A percentile compares a stretch with the other conserved stretches of the same genome.
Evolutionary conservation across 768 basidiomycete species (phyloP).

Genomic region (Lactarius indigo): DNA sequence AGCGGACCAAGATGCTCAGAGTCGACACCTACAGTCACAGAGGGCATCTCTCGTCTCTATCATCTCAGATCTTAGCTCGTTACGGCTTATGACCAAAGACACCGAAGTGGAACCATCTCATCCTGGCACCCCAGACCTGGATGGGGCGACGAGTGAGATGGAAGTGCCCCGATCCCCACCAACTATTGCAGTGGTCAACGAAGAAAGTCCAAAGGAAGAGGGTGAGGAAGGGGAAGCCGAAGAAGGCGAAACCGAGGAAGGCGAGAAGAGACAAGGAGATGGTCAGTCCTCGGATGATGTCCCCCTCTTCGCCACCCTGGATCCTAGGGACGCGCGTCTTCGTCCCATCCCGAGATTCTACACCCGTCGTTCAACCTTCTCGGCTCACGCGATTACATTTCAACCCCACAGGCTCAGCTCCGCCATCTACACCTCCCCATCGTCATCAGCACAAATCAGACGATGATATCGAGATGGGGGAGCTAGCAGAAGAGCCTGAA

Average conservation of each 20-base stretch:
- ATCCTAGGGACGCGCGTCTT: constrained; percentile 35
- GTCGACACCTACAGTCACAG: constrained; percentile 61
- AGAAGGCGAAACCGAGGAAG: constrained; percentile 43
- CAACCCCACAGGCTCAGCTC: constrained; percentile 18
- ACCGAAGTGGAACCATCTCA: constrained; percentile 37
- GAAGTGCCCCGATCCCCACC: constrained; percentile 45
- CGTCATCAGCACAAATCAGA: constrained; percentile 27
- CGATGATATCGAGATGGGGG: constrained; percentile 90
- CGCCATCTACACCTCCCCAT: constrained; percentile 23
- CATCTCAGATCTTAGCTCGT: constrained; percentile 54
- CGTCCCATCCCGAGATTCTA: constrained; percentile 32
- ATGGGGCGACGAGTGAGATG: constrained; percentile 24
- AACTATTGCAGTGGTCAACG: constrained; percentile 43
- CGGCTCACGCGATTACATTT: constrained; percentile 4
- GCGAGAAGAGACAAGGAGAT: constrained; percentile 37
- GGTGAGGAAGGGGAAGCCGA: constrained; percentile 39
- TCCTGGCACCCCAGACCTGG: constrained; percentile 17
- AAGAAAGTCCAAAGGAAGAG: constrained; percentile 27
- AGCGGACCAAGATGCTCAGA: constrained; percentile 71
- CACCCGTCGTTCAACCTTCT: constrained; percentile 11
- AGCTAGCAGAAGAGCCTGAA: constrained; percentile 70
- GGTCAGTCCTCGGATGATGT: constrained; percentile 32
- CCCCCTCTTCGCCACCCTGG: constrained; percentile 32
- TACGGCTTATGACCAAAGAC: constrained; percentile 70
- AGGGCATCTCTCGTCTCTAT: constrained; percentile 65